Conservation (phyloP, 2,329 filamentous ascomycete species). For the Parastagonospora nodorum region DNA sequence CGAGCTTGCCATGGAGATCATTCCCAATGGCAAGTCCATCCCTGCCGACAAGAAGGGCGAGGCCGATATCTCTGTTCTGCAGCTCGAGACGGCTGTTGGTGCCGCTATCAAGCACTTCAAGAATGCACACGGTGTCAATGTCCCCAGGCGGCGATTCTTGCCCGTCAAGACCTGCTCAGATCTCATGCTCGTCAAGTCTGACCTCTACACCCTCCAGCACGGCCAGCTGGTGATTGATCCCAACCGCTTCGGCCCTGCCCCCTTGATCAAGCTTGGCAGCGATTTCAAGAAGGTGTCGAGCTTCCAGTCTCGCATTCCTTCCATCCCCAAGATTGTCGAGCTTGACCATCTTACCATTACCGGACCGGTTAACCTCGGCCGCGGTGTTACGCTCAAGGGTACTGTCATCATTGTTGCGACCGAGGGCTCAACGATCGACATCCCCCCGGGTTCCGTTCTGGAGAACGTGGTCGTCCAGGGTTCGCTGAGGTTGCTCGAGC, state of each 20-base stretch:
- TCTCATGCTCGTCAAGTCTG: constrained; percentile 99
- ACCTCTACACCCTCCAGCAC: constrained; percentile 98
- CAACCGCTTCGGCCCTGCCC: constrained; percentile 93
- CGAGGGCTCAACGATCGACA: constrained; percentile 96
- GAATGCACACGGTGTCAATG: constrained; percentile 98
- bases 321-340: constrained; percentile 89
- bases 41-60: constrained; percentile 99
- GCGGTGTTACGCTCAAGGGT: constrained; percentile 94
- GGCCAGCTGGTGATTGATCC: constrained; percentile 97
- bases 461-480: constrained; percentile 99
- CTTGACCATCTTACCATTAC: constrained; percentile 97
- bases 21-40: constrained; percentile 98
- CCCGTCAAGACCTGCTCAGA: constrained; percentile 99
- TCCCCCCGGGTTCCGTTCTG: constrained; percentile 93
- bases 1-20: constrained; percentile 99
- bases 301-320: constrained; percentile 86
- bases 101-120: constrained; percentile 98
- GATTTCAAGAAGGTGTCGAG: constrained; percentile 99
- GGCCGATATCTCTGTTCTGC: constrained; percentile 94
- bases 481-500: constrained; percentile 77
- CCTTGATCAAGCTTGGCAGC: constrained; percentile 96
- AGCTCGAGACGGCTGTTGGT: constrained; percentile 98
- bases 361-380: constrained; percentile 93
- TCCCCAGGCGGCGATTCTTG: constrained; percentile 95
- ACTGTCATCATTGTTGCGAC: constrained; percentile 99